Percentiles rank a stretch among this genome's conserved stretches.
These are phyloP conservation scores for Candida incommunis DNA, from an alignment of 805 yeast species.

Conservation along the genomic window DNA sequence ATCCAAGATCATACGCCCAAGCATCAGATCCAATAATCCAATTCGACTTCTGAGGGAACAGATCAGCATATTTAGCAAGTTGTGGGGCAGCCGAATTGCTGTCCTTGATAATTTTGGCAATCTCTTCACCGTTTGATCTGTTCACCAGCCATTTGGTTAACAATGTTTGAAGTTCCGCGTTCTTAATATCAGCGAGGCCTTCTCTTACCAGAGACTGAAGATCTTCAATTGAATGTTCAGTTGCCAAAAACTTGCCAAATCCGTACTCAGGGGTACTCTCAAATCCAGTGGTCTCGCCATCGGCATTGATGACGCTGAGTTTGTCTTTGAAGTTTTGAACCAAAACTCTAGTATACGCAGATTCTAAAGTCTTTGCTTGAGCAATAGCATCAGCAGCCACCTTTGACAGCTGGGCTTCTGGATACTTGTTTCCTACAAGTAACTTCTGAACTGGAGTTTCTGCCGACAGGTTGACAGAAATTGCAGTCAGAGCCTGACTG, in stretches of 20 bases:
- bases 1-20: slow-evolving; percentile 89
- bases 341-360: slow-evolving; percentile 63
- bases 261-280: slow-evolving; percentile 72
- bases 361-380: slow-evolving; percentile 43
- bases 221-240: slow-evolving; percentile 29
- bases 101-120: slow-evolving; percentile 11
- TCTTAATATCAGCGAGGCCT: slow-evolving; percentile 3
- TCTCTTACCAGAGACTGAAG: background rate
- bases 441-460: slow-evolving; percentile 48
- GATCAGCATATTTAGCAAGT: slow-evolving; percentile 28
- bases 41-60: slow-evolving; percentile 34
- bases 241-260: slow-evolving; percentile 56
- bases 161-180: slow-evolving; percentile 35
- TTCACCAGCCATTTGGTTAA: slow-evolving; percentile 60
- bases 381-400: background rate
- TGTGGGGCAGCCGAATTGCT: slow-evolving; percentile 18
- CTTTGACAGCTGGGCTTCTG: slow-evolving; percentile 22
- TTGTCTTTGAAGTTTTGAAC: slow-evolving; percentile 47
- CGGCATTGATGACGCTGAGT: slow-evolving; percentile 47
- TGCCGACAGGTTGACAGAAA: slow-evolving; percentile 38
- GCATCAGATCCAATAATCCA: slow-evolving; percentile 94
- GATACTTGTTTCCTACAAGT: slow-evolving; percentile 29
- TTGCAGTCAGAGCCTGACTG: slow-evolving; percentile 28
- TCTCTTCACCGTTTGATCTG: slow-evolving; percentile 11
- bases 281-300: slow-evolving; percentile 29